Evolutionary conservation across 139 green algal genomes (phyloP).

Genomic region (Yamagishiella unicocca): DNA sequence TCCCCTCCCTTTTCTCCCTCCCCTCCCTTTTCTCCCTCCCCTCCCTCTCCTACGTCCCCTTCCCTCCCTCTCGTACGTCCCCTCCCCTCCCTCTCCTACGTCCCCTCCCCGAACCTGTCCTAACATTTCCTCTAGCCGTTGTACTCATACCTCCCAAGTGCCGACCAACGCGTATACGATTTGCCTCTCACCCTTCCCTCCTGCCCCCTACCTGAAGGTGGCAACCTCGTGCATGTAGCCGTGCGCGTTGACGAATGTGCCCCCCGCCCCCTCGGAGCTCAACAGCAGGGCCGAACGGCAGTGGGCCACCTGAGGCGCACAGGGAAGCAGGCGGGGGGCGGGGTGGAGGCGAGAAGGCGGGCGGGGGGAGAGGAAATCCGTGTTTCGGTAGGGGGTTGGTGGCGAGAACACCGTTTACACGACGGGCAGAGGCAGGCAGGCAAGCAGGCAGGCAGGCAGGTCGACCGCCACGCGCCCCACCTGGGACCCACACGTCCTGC

Average conservation of each 20-base stretch:
- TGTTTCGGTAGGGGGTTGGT: background rate
- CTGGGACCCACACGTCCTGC: background rate
- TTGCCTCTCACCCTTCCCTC: background rate
- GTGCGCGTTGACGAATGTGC: conserved; percentile 63
- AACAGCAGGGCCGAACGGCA: conserved; percentile 53
- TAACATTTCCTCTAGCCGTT: background rate
- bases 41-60: no score
- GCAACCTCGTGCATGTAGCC: conserved; percentile 69
- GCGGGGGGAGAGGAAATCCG: background rate
- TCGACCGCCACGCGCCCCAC: background rate
- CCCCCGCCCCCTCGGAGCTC: conserved; percentile 61
- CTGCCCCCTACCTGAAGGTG: conserved; percentile 47
- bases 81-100: background rate
- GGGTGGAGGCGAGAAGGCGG: no score
- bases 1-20: background rate
- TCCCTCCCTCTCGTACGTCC: background rate
- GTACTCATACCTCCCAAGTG: background rate
- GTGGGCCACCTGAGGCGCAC: conserved; percentile 19
- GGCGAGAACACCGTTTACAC: background rate
- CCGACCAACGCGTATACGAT: background rate
- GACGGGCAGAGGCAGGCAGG: background rate
- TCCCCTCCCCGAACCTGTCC: background rate
- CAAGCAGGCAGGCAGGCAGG: background rate
- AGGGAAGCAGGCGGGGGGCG: background rate
- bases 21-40: background rate